Percentiles rank a stretch among this genome's conserved stretches.
Evolutionary conservation across 169 alveolate species (phyloP).

Genomic region (Plasmodium blacklocki): DNA sequence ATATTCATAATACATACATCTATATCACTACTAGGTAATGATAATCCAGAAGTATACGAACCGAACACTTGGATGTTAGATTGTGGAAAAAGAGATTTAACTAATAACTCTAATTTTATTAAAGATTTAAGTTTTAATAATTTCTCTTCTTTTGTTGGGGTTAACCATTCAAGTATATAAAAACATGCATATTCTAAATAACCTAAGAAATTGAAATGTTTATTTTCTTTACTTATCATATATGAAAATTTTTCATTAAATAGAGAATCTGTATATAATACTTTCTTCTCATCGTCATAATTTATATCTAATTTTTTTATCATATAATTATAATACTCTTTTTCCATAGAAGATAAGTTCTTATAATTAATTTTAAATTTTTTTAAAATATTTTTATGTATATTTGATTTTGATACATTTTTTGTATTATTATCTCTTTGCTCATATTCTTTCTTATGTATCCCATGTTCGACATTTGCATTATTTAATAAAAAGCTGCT

Average conservation of each 20-base stretch:
- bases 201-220: slow-evolving; percentile 12
- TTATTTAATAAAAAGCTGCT: too few species aligned
- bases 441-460: too few species aligned
- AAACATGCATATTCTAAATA: slow-evolving; percentile 53
- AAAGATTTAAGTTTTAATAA: slow-evolving; percentile 33
- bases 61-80: slow-evolving; percentile 64
- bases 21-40: slow-evolving; percentile 61
- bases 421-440: too few species aligned
- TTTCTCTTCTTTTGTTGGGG: slow-evolving; percentile 69
- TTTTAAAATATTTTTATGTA: not conserved
- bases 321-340: slow-evolving; percentile 50
- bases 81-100: slow-evolving; percentile 50
- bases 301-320: slow-evolving; percentile 38
- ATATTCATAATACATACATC: slow-evolving; percentile 60
- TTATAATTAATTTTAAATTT: slow-evolving; percentile 39
- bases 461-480: too few species aligned
- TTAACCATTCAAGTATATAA: slow-evolving; percentile 69
- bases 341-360: slow-evolving; percentile 14
- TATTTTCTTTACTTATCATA: slow-evolving; percentile 14
- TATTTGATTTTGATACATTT: too few species aligned
- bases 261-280: slow-evolving; percentile 35
- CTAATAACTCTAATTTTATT: slow-evolving; percentile 43
- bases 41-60: slow-evolving; percentile 59
- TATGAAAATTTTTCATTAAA: slow-evolving; percentile 33
- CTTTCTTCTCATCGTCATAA: slow-evolving; percentile 24